Percentiles rank a stretch among this genome's conserved stretches.
phyloP scores from a whole-genome alignment of 345 rosid species.

The Linum tenue region DNA sequence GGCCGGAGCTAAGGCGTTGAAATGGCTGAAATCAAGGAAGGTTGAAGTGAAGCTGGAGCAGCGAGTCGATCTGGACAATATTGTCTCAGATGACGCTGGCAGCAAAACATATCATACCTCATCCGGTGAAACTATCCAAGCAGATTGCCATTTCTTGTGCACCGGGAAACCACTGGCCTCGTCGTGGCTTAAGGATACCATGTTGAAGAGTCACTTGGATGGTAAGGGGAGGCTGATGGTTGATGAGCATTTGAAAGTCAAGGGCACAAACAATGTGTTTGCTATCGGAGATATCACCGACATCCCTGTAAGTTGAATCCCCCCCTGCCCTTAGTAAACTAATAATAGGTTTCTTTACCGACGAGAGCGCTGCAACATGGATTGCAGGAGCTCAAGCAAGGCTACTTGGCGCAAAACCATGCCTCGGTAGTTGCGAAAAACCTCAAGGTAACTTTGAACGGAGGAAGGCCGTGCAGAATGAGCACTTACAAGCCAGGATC shows the following conservation, averaged over 20 bases:
- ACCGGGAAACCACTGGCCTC: constrained; percentile 54
- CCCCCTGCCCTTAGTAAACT: constrained; percentile 5
- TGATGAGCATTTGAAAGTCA: constrained; percentile 55
- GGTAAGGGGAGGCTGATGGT: constrained; percentile 56
- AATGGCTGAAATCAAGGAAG: constrained; percentile 63
- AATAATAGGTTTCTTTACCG: neutral
- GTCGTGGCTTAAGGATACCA: constrained; percentile 54
- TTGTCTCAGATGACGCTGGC: constrained; percentile 26
- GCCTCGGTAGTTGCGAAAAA: constrained; percentile 55
- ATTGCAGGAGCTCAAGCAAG: constrained; percentile 74
- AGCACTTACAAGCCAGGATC: constrained; percentile 36
- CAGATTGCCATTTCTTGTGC: constrained; percentile 75
- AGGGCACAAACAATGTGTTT: constrained; percentile 41
- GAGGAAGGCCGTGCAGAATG: constrained; percentile 49
- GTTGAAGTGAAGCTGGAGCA: constrained; percentile 66
- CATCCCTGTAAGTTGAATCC: constrained; percentile 38
- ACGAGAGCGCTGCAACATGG: neutral
- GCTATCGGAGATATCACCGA: constrained; percentile 77
- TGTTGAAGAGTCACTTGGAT: constrained; percentile 50
- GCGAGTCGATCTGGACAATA: constrained; percentile 46
- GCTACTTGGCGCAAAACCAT: constrained; percentile 59
- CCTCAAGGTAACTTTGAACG: constrained; percentile 51
- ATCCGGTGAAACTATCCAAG: constrained; percentile 50
- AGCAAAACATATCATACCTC: constrained; percentile 38
- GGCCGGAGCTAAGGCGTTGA: constrained; percentile 52